Evolutionary conservation across 1,284 basidiomycete species (phyloP), one percentile per base, ranked within the genome.

Genomic region (Anthracocystis panici-leucophaei): DNA sequence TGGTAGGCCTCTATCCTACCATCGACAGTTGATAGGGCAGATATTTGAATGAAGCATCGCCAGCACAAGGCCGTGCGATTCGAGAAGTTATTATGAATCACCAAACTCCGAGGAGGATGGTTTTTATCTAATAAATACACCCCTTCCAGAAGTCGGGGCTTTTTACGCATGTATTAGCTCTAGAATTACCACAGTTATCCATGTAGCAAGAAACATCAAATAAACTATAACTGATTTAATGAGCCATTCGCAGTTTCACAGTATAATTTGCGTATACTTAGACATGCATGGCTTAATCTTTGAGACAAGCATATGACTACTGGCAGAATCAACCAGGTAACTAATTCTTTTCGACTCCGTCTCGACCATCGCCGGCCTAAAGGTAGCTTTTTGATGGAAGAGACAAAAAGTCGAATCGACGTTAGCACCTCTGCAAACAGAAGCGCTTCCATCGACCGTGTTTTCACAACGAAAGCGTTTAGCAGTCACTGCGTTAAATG

Each of bases 201-300:
- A 49, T 49, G 46, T 49, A 49, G 46, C 46, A 49, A 49, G 46
- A 49, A 49, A 49, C 46, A 49, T 49, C 46, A 49, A 49, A 49
- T 49, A 49, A 49, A 49, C 46, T 49, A 49, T 49, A 49, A 49
- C 46, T 49, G 46, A 49, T 49, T 49, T 49, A 49, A 49, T 49
- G 46, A 49, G 46, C 46, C 46, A 49, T 49, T 49, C 46, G 46
- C 46, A 49, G 46, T 49, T 49, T 49, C 46, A 49, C 46, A 49
- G 46, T 49, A 49, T 49, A 49, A 49, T 49, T 49, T 49, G 25
- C 21, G 46, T 49, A 49, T 49, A 49, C 46, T 49, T 49, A 49
- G 46, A 49, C 46, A 49, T 49, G 46, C 46, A 49, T 49, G 46
- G 46, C 46, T 49, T 49, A 49, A 49, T 49, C 44, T 49, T 49